Conservation (phyloP, 352 stramenopile genomes). For the Phytophthora hybrid region DNA sequence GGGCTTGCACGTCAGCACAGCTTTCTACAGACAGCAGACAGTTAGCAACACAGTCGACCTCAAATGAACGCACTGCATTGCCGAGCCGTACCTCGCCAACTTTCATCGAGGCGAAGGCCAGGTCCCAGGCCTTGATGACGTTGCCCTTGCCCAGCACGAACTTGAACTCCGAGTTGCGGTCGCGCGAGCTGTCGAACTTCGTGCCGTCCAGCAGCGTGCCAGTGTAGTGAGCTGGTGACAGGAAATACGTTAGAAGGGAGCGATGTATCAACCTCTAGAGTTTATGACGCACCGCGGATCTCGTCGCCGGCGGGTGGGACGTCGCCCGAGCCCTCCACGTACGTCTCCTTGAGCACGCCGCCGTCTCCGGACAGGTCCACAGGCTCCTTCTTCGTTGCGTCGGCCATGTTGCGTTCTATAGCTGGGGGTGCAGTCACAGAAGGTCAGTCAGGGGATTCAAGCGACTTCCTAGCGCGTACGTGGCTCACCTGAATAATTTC, state of each 20-base stretch:
- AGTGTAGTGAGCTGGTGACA: slow-evolving; percentile 93
- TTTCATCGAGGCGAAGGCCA: slow-evolving; percentile 95
- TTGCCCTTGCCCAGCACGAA: slow-evolving; percentile 90
- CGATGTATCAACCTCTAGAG: neutral
- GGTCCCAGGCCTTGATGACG: slow-evolving; percentile 91
- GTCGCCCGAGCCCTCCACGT: slow-evolving; percentile 89
- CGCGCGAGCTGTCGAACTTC: slow-evolving; percentile 95
- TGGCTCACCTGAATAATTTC: slow-evolving; percentile 12
- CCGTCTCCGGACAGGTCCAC: slow-evolving; percentile 90
- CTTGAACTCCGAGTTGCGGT: slow-evolving; percentile 89
- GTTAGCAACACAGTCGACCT: slow-evolving; percentile 10
- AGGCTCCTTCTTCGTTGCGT: slow-evolving; percentile 46
- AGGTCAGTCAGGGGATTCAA: neutral
- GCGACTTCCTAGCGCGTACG: neutral
- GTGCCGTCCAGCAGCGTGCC: slow-evolving; percentile 94
- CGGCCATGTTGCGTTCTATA: slow-evolving; percentile 42
- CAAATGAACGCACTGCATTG: neutral
- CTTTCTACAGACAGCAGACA: slow-evolving; percentile 66
- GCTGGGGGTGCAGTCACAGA: neutral
- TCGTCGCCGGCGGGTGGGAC: slow-evolving; percentile 80
- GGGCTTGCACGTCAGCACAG: slow-evolving; percentile 90
- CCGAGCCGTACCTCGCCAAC: slow-evolving; percentile 83
- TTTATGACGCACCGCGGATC: slow-evolving; percentile 63
- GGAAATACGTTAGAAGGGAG: neutral
- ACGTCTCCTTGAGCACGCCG: slow-evolving; percentile 93